Conservation (phyloP, 2,329 filamentous ascomycete genomes). For the Dryadomyces quercus-mongolicae region DNA sequence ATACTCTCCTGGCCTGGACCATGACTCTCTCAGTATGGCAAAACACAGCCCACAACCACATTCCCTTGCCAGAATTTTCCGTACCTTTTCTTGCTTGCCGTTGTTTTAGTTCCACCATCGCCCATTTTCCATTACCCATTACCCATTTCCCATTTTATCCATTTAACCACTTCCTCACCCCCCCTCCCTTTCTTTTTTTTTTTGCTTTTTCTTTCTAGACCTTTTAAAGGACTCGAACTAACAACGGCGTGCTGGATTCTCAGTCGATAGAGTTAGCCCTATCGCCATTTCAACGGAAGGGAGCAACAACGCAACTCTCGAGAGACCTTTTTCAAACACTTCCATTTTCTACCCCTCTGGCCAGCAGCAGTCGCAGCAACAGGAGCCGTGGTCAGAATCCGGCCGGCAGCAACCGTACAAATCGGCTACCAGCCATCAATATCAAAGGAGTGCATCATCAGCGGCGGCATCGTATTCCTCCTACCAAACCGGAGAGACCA, state of each 20-base stretch:
- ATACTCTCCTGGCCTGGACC: slow-evolving; percentile 5
- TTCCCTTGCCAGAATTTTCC: too few species aligned
- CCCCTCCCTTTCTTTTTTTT: too few species aligned
- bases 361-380: neutral
- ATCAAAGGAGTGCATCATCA: neutral
- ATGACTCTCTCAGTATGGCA: slow-evolving; percentile 11
- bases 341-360: neutral
- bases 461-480: neutral
- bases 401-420: too few species aligned
- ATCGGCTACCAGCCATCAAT: neutral
- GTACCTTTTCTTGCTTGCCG: neutral
- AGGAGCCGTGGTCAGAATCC: neutral
- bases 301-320: neutral
- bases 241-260: neutral
- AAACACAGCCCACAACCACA: neutral
- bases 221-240: neutral
- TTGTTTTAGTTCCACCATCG: too few species aligned
- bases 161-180: too few species aligned
- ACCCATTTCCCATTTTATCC: too few species aligned
- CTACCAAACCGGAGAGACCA: neutral
- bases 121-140: too few species aligned
- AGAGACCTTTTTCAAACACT: neutral
- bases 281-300: neutral
- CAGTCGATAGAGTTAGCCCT: slow-evolving; percentile 2
- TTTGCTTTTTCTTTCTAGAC: neutral